These are phyloP conservation scores for Aspergillus felis DNA, from an alignment of 2,329 filamentous ascomycete genomes.

Conservation along the genomic window DNA sequence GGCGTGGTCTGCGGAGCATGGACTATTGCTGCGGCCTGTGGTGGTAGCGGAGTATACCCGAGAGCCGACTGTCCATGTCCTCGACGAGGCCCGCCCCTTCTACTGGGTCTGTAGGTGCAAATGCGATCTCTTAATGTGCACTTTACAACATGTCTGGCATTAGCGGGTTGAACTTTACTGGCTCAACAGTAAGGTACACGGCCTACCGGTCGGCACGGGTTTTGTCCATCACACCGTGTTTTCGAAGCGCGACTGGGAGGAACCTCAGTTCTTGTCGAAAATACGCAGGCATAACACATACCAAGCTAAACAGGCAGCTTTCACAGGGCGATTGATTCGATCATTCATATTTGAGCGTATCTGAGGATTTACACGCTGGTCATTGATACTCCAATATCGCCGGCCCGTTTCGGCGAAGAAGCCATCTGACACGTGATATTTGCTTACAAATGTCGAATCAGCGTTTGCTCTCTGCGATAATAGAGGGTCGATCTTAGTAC, in stretches of 20 bases:
- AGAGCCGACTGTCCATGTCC: background rate
- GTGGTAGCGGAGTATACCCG: background rate
- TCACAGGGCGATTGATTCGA: background rate
- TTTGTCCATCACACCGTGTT: slow-evolving; percentile 1
- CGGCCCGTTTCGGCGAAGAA: no score
- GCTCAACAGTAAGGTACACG: background rate
- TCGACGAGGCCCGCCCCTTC: background rate
- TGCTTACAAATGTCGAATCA: no score
- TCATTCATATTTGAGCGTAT: background rate
- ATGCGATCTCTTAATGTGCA: background rate
- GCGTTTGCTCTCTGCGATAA: no score
- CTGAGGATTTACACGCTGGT: background rate
- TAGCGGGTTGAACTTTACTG: background rate
- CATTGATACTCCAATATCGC: no score
- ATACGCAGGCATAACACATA: background rate
- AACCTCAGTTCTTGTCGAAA: background rate
- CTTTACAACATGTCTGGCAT: background rate
- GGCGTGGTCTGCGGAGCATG: background rate
- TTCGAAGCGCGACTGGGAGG: slow-evolving; percentile 1
- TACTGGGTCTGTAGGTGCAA: background rate
- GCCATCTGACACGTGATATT: no score
- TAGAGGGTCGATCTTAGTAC: no score
- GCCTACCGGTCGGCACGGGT: slow-evolving; percentile 1
- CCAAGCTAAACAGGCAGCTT: background rate
- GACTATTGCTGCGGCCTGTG: background rate